Evolutionary conservation across 2,329 filamentous ascomycete species (phyloP), one percentile per base, ranked within the genome.

Genomic region (Teratosphaeria epicoccoides): DNA sequence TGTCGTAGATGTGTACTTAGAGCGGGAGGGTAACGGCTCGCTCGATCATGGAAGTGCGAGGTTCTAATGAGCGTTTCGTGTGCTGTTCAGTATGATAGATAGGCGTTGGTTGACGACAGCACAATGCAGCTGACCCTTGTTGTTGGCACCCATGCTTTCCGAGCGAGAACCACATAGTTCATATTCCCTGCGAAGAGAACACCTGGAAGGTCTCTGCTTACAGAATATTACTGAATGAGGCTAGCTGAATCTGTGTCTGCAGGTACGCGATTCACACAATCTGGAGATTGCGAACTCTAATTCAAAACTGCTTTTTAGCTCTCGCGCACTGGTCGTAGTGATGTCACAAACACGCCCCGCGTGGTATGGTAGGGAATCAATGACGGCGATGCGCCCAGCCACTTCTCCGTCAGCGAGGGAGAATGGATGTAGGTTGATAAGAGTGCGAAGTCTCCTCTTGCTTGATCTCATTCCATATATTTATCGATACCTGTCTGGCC

Each of bases 1-100:
- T 55, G 28, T 14, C n/a, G 48, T 49, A 47, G 43, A 22, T 10
- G 20, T 17, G 29, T 37, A 37, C n/a, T n/a, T n/a, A n/a, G n/a
- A n/a, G n/a, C n/a, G n/a, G n/a, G n/a, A n/a, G n/a, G n/a, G n/a
- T n/a, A n/a, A n/a, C n/a, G n/a, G n/a, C n/a, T n/a, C 33, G 33
- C n/a, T n/a, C 4, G 33, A 20, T 7, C 5, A 40, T 20, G 5
- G 33, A 17, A 17, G 17, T 22, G 33, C n/a, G 33, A 40, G 14
- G 20, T 20, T 17, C 33, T 22, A 9, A 40, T 22, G 20, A 14
- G n/a, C 33, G 20, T 20, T 1, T 7, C n/a, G 6, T n/a, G n/a
- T 2, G 33, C 6, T 37, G 33, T 37, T n/a, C n/a, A 37, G 6
- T 17, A 40, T 40, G 9, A 40, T 40, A 40, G 33, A 40, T 40